These are phyloP conservation scores for Pulveroboletus sp. DNA, from an alignment of 768 basidiomycete species.

Conservation along the genomic window DNA sequence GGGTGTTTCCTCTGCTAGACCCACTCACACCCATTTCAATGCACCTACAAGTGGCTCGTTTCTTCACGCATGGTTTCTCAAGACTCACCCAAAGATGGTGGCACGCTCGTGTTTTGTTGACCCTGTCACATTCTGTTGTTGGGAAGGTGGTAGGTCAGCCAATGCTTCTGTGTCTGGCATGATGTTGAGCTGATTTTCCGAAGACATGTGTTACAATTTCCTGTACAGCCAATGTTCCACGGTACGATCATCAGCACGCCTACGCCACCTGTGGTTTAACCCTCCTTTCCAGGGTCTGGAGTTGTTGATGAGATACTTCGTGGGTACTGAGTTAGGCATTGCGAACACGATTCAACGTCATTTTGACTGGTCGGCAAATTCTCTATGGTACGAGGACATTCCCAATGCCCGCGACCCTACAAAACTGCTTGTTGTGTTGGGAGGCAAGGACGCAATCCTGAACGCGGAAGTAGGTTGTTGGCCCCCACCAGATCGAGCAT, in stretches of 20 bases:
- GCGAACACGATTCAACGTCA: slow-evolving; percentile 80
- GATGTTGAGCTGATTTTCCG: not conserved
- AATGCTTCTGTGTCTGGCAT: not conserved
- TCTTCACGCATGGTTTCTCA: slow-evolving; percentile 85
- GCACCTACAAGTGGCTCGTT: slow-evolving; percentile 59
- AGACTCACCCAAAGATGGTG: slow-evolving; percentile 64
- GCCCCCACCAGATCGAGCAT: not conserved
- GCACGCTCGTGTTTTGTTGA: slow-evolving; percentile 85
- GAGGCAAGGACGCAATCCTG: slow-evolving; percentile 79
- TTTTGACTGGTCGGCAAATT: slow-evolving; percentile 84
- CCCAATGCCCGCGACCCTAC: slow-evolving; percentile 66
- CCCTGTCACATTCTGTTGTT: slow-evolving; percentile 84
- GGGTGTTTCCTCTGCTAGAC: slow-evolving; percentile 18
- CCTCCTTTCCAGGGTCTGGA: slow-evolving; percentile 56
- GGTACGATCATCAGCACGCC: slow-evolving; percentile 33
- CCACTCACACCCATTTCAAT: slow-evolving; percentile 2
- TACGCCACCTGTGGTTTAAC: slow-evolving; percentile 2
- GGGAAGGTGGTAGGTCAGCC: slow-evolving; percentile 76
- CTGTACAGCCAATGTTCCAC: slow-evolving; percentile 66
- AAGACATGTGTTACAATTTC: slow-evolving; percentile 90
- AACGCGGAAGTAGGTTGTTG: slow-evolving; percentile 52
- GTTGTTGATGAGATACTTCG: slow-evolving; percentile 81
- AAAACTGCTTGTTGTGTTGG: slow-evolving; percentile 70
- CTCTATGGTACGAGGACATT: slow-evolving; percentile 88
- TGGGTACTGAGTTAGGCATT: slow-evolving; percentile 82